These are phyloP conservation scores for Penicillium sp. DNA, from an alignment of 2,329 filamentous ascomycete genomes.

Conservation along the genomic window DNA sequence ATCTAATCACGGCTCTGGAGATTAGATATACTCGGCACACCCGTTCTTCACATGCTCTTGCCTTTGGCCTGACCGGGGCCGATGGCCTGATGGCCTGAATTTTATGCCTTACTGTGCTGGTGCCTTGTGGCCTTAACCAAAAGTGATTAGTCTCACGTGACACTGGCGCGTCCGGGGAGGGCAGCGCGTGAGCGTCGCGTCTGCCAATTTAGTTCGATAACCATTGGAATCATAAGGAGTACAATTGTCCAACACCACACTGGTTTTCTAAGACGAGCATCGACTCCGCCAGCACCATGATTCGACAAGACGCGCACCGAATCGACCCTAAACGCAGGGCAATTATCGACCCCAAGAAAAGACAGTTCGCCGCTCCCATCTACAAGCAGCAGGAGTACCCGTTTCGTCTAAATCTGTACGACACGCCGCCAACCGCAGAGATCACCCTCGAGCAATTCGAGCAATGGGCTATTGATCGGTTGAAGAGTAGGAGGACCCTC, in stretches of 20 bases:
- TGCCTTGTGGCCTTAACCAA: slow-evolving; percentile 3
- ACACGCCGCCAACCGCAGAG: slow-evolving; percentile 83
- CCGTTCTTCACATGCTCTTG: not conserved
- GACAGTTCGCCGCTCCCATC: slow-evolving; percentile 77
- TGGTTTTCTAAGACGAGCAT: not conserved
- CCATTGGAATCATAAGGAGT: not conserved
- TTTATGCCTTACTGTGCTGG: not conserved
- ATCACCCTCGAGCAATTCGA: slow-evolving; percentile 97
- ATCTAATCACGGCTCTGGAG: not conserved
- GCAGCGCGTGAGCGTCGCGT: slow-evolving; percentile 28
- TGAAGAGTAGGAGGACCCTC: slow-evolving; percentile 65
- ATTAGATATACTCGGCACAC: not conserved
- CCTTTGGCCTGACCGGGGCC: not conserved
- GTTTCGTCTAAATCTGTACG: slow-evolving; percentile 90
- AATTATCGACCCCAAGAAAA: slow-evolving; percentile 77
- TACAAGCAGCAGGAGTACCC: slow-evolving; percentile 81
- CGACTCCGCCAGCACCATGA: slow-evolving; percentile 36
- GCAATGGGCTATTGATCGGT: slow-evolving; percentile 93
- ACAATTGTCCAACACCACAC: slow-evolving; percentile 4
- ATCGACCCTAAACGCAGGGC: slow-evolving; percentile 73
- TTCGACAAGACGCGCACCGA: slow-evolving; percentile 47
- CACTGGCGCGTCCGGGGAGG: slow-evolving; percentile 5
- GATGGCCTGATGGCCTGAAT: not conserved
- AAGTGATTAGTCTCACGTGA: slow-evolving; percentile 18
- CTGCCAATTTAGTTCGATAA: slow-evolving; percentile 22